Evolutionary conservation across 345 rosid genomes (phyloP), one percentile per base, ranked within the genome.

Genomic region (Erodium maritimum): DNA sequence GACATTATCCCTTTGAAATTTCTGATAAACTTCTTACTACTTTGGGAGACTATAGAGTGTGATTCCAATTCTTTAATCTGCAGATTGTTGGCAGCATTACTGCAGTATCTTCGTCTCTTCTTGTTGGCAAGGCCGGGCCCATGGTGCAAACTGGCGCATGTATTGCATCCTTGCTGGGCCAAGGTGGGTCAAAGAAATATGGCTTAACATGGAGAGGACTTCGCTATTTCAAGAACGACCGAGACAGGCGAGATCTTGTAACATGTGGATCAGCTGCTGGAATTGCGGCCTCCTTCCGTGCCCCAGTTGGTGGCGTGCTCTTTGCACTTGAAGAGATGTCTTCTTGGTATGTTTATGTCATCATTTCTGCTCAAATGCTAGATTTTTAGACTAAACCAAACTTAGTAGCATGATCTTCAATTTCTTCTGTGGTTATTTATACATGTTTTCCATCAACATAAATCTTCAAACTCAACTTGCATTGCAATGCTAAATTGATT

Each of bases 201-300:
- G 69, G 81, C 18, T 65, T 93, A 55, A 86, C 89, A 16, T 82
- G 96, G 91, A 88, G 61, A 77, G 84, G 95, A 91, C 74, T 91
- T 11, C 71, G 88, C 9, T 82, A 65, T 70, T 86, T 91, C 71
- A 84, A 82, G 60, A 88, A 91, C 55, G 99, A 91, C 25, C 73
- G 91, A 68, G 99, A 91, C 61, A 73, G 89, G 34, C 73, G 96
- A 65, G 99, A 93, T 71, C 87, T 93, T 66, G 90, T 88, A 17
- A 86, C 99, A 21, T 93, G 95, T 58, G 99, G 96, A 51, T 76
- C 96, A 16, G 96, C 99, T 62, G 96, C 96, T 66, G 99, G 99
- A 68, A 91, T 91, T 22, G 89, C 96, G 59, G 89, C 89, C 17
- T 79, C 96, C 1, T 91, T 91, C 63, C 89, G 95, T 61, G 87